A percentile compares a stretch with the other conserved stretches of the same genome.
These are phyloP conservation scores for Geotrichum histeridarum DNA, from an alignment of 1,139 yeast genomes.

Conservation along the genomic window DNA sequence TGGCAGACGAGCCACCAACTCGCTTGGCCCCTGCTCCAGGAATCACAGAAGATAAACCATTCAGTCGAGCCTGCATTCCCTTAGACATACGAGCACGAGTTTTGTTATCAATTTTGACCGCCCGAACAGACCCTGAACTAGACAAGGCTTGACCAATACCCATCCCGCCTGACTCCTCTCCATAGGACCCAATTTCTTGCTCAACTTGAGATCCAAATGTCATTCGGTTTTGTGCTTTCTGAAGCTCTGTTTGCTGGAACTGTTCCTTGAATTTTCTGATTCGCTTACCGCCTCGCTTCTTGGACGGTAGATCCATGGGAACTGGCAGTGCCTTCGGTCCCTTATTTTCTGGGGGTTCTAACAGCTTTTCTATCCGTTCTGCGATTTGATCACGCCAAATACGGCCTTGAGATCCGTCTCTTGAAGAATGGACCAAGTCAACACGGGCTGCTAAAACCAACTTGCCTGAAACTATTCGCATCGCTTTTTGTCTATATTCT, in stretches of 20 bases:
- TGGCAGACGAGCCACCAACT: not conserved
- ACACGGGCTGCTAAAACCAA: constrained; percentile 78
- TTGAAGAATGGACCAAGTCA: constrained; percentile 47
- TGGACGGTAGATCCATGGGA: constrained; percentile 73
- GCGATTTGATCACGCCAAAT: constrained; percentile 57
- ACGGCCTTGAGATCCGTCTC: constrained; percentile 54
- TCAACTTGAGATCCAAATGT: constrained; percentile 74
- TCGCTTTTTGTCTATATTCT: constrained; percentile 60
- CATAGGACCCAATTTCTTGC: constrained; percentile 47
- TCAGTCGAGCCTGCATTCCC: constrained; percentile 32
- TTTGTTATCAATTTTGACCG: constrained; percentile 36
- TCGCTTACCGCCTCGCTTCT: constrained; percentile 81
- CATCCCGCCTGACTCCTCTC: constrained; percentile 73
- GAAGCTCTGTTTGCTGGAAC: constrained; percentile 72
- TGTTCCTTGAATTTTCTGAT: constrained; percentile 76
- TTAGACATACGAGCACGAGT: constrained; percentile 37
- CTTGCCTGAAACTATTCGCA: constrained; percentile 77
- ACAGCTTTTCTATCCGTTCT: constrained; percentile 61
- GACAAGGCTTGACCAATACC: constrained; percentile 35
- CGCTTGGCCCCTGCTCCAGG: not conserved
- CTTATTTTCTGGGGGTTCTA: constrained; percentile 69
- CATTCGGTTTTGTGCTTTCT: constrained; percentile 79
- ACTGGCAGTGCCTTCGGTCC: constrained; percentile 74
- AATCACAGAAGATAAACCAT: constrained; percentile 16
- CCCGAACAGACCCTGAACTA: constrained; percentile 34